Evolutionary conservation across 1,284 basidiomycete species (phyloP).

Genomic region (Ustilago nuda): DNA sequence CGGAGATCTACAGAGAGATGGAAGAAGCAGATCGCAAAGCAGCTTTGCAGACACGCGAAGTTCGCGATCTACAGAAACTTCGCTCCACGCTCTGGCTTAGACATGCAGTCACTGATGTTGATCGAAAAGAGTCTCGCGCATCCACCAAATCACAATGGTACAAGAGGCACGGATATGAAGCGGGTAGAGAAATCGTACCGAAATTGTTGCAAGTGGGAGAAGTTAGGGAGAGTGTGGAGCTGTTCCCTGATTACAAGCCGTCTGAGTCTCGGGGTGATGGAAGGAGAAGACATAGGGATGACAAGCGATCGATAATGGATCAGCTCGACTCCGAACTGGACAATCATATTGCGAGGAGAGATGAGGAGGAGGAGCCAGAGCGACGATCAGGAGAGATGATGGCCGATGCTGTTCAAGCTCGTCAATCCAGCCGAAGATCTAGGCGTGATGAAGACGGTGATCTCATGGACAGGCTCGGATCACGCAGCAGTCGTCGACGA

Average conservation of each 20-base stretch:
- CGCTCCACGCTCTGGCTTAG: conserved; percentile 54
- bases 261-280: conserved; percentile 5
- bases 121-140: conserved; percentile 59
- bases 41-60: conserved; percentile 23
- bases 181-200: conserved; percentile 65
- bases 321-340: conserved; percentile 48
- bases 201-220: conserved; percentile 61
- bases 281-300: neutral
- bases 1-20: conserved; percentile 67
- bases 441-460: conserved; percentile 19
- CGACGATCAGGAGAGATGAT: conserved; percentile 38
- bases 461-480: conserved; percentile 28
- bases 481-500: neutral
- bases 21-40: conserved; percentile 54
- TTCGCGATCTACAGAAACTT: conserved; percentile 42
- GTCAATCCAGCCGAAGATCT: conserved; percentile 1
- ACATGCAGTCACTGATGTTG: conserved; percentile 54
- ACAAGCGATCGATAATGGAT: conserved; percentile 28
- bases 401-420: conserved; percentile 29
- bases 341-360: conserved; percentile 9
- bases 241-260: conserved; percentile 46
- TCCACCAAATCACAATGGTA: conserved; percentile 62
- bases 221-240: conserved; percentile 37
- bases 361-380: conserved; percentile 23
- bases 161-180: conserved; percentile 61